These are phyloP conservation scores for Bullera alba DNA, from an alignment of 768 basidiomycete genomes.

Conservation along the genomic window DNA sequence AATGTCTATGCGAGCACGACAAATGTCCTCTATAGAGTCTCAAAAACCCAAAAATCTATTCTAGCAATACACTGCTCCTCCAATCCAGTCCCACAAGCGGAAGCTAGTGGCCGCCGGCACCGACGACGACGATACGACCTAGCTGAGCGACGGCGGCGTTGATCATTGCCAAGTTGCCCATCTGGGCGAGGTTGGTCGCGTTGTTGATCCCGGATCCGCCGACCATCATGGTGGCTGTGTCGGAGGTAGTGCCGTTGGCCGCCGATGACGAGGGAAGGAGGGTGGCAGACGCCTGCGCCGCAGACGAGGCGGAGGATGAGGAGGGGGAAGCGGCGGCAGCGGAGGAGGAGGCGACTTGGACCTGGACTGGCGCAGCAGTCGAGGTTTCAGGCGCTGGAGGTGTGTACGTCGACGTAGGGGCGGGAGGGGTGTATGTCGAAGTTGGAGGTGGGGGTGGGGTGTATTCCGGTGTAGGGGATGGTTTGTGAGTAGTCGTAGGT, in stretches of 20 bases:
- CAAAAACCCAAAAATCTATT: no score
- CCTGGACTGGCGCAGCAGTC: neutral
- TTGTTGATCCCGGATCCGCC: neutral
- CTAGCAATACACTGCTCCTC: no score
- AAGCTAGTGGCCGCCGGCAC: neutral
- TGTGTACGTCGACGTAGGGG: neutral
- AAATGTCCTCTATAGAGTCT: no score
- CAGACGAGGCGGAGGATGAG: neutral
- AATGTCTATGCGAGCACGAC: no score
- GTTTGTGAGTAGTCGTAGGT: conserved; percentile 24
- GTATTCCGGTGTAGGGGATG: conserved; percentile 10
- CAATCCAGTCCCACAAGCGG: no score
- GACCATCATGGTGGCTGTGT: neutral
- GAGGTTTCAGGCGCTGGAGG: neutral
- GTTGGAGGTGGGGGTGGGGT: conserved; percentile 35
- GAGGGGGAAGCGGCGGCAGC: neutral
- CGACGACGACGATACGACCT: neutral
- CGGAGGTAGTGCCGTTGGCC: neutral
- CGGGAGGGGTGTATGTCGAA: conserved; percentile 1
- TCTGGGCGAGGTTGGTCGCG: neutral
- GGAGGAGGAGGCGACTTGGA: neutral
- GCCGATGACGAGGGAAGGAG: neutral
- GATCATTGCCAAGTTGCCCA: neutral
- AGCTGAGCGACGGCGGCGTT: neutral
- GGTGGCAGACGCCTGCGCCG: neutral